phyloP scores from a whole-genome alignment of 805 yeast species.

The Saturnispora quitensis region DNA sequence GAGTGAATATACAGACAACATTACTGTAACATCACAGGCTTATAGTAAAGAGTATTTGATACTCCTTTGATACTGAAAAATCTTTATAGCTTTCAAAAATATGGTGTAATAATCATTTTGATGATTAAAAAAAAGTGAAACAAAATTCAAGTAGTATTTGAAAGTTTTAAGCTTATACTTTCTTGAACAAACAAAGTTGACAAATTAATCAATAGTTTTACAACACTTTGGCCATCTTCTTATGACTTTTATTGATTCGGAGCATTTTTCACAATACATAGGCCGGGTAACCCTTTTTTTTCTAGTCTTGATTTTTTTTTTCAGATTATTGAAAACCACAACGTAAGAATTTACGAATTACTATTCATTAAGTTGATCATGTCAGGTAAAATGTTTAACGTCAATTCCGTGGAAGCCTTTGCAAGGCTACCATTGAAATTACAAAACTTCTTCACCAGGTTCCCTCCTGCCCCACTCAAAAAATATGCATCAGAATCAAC shows the following conservation, averaged over 20 bases:
- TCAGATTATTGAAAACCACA: not conserved
- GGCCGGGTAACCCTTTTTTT: constrained; percentile 1
- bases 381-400: constrained; percentile 18
- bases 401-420: constrained; percentile 28
- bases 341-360: not conserved
- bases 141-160: not conserved
- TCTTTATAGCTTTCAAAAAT: no score
- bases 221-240: no score
- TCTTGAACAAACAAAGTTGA: no score
- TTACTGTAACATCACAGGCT: not conserved
- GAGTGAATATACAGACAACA: not conserved
- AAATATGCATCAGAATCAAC: constrained; percentile 59
- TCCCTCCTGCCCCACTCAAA: constrained; percentile 77
- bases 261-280: no score
- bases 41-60: no score
- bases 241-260: no score
- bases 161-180: no score
- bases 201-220: no score
- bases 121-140: not conserved
- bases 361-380: not conserved
- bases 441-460: constrained; percentile 65
- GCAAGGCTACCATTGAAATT: constrained; percentile 56
- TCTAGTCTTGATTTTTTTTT: not conserved
- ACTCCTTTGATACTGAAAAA: no score
- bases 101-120: no score